Base-by-base conservation (phyloP, 495 filamentous ascomycete genomes). In the Neohortaea acidophila region DNA sequence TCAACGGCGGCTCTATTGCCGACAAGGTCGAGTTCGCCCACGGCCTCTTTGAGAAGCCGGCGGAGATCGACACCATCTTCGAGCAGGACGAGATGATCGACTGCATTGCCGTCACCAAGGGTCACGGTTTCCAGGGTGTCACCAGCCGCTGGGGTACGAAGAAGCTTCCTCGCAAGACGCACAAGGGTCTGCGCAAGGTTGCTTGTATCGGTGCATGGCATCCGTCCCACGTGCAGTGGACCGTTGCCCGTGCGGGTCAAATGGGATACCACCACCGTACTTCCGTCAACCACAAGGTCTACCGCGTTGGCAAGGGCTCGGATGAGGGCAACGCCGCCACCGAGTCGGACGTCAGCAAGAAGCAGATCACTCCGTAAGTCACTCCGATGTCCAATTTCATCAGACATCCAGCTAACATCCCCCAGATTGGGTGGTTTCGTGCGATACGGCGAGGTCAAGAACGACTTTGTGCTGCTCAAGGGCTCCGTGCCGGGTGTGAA, bases 201-300 rank as follows among this genome's bases (percentile, higher is more conserved):
- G 91, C 91, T 57, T 99, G 91, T 92, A 99, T 99, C 64, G 91
- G 91, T 76, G 91, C 91, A 53, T 99, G 91, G 91, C 91, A 99
- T 79, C 91, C 91, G 59, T 84, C 79, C 65, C 91, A 99, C 82
- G 91, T 99, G 71, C 91, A 99, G 76, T 99, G 91, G 91, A 96
- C 91, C 65, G 91, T 99, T 69, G 91, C 89, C 61, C 91, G 91
- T 79, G 91, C 91, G 53, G 91, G 91, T 91, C 91, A 99, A 72
- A 75, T 78, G 67, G 91, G 91, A 73, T 99, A 99, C 76, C 91
- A 99, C 65, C 91, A 99, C 69, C 87, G 91, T 79, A 96, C 91
- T 55, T 96, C 91, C 40, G 82, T 85, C 70, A 99, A 99, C 79
- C 91, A 96, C 81, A 99, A 99, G 78, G 64, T 99, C 63, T 99